Evolutionary conservation across 2,329 filamentous ascomycete genomes (phyloP), one percentile per base, ranked within the genome.

Genomic region (Hypomyces rosellus): DNA sequence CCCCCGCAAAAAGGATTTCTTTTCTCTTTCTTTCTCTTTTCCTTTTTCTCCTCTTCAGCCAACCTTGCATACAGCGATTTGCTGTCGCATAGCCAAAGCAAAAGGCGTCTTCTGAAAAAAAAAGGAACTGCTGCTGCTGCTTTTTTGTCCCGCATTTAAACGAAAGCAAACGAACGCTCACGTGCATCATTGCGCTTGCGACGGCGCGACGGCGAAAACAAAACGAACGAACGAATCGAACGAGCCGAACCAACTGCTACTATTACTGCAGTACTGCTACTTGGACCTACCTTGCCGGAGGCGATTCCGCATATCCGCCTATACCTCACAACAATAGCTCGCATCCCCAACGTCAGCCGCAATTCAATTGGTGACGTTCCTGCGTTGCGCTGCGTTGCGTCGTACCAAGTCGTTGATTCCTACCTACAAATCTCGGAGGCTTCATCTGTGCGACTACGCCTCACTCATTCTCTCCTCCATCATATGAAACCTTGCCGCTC

Each of bases 21-120:
- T 16, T 38, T 38, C n/a, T 38, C 8, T 12, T n/a, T 12, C 6
- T n/a, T 12, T 38, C 36, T 15, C 15, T n/a, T 20, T 20, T 20
- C 20, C 7, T n/a, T 46, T 37, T 48, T 42, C 45, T 45, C 40
- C 38, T 47, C 49, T 36, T 44, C 49, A 37, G 41, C 37, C 44
- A 37, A 38, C 25, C 36, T n/a, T n/a, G n/a, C n/a, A n/a, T 42
- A 42, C 49, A 43, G 42, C 34, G 39, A 16, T 25, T 16, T 18
- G 15, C 5, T 18, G 11, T 18, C 16, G 36, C 36, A 38, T n/a
- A n/a, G 38, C 38, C 16, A 13, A 20, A 6, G 14, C 14, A 7
- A n/a, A n/a, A n/a, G n/a, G n/a, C n/a, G n/a, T n/a, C n/a, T n/a
- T n/a, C n/a, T n/a, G n/a, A n/a, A n/a, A n/a, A n/a, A n/a, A n/a